phyloP scores from a whole-genome alignment of 2,329 filamentous ascomycete genomes.

The Macrophomina tecta region DNA sequence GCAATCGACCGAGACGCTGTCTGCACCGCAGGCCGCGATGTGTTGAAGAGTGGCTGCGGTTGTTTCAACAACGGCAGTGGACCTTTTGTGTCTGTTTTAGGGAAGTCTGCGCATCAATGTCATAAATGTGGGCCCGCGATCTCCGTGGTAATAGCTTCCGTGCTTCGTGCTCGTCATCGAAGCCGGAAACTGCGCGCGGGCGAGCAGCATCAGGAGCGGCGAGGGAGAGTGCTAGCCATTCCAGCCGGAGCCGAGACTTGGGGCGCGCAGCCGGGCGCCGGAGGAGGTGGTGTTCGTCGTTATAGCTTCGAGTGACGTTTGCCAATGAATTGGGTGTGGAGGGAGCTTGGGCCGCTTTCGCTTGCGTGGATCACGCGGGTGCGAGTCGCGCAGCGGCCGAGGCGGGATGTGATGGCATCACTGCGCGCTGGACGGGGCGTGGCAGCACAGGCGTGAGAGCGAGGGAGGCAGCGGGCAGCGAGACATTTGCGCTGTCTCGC shows the following conservation, averaged over 20 bases:
- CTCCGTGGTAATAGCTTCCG: constrained; percentile 3
- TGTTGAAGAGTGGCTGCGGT: neutral
- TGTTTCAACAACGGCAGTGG: neutral
- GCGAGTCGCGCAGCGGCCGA: neutral
- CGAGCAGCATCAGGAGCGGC: neutral
- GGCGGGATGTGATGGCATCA: neutral
- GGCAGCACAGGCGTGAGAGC: neutral
- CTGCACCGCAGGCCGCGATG: neutral
- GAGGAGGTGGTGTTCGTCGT: neutral
- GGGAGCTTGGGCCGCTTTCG: constrained; percentile 19
- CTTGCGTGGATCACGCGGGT: constrained; percentile 23
- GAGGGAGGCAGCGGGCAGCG: neutral
- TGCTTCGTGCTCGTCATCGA: neutral
- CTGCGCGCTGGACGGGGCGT: neutral
- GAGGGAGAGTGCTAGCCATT: neutral
- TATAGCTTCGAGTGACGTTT: constrained; percentile 15
- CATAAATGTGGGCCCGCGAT: constrained; percentile 9
- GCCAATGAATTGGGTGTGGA: constrained; percentile 21
- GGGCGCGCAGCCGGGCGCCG: neutral
- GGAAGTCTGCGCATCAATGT: constrained; percentile 7
- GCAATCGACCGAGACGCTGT: constrained; percentile 35
- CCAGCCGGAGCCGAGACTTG: neutral
- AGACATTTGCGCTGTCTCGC: neutral
- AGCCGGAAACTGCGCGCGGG: neutral
- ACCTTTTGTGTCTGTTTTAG: neutral